Percentiles rank a stretch among this genome's conserved stretches.
phyloP scores from a whole-genome alignment of 2,329 filamentous ascomycete species.

The Hymenoscyphus scutula region DNA sequence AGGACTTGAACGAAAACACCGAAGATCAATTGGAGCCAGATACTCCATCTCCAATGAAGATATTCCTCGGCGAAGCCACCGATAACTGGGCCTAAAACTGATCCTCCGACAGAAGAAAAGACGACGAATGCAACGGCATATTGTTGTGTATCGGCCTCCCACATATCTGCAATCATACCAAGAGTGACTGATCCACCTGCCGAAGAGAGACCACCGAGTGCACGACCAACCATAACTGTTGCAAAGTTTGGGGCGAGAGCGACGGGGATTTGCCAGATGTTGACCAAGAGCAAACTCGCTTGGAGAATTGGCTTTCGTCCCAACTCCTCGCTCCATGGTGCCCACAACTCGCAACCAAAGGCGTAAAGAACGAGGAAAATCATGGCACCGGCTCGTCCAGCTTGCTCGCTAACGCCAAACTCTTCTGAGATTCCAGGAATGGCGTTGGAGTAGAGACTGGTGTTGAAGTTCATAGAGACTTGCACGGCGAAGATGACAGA shows the following conservation, averaged over 20 bases:
- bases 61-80: constrained; percentile 71
- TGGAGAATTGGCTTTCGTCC: constrained; percentile 76
- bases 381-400: constrained; percentile 70
- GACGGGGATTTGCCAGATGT: constrained; percentile 72
- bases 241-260: constrained; percentile 72
- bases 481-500: constrained; percentile 72
- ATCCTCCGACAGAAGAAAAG: constrained; percentile 76
- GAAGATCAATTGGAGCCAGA: constrained; percentile 84
- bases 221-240: constrained; percentile 66
- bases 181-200: constrained; percentile 72
- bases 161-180: constrained; percentile 74
- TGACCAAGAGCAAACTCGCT: constrained; percentile 70
- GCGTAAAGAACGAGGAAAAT: constrained; percentile 78
- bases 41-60: constrained; percentile 70
- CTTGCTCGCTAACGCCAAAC: constrained; percentile 66
- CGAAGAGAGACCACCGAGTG: constrained; percentile 67
- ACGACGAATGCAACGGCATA: constrained; percentile 75
- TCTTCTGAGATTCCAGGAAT: constrained; percentile 62
- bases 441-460: constrained; percentile 70
- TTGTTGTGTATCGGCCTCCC: constrained; percentile 68
- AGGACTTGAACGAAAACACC: constrained; percentile 66
- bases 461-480: constrained; percentile 78
- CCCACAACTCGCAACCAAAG: constrained; percentile 86
- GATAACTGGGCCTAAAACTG: constrained; percentile 73
- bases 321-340: constrained; percentile 81